Base-by-base conservation (phyloP, 306 rosid species). In the Vigna reflexopilosa region DNA sequence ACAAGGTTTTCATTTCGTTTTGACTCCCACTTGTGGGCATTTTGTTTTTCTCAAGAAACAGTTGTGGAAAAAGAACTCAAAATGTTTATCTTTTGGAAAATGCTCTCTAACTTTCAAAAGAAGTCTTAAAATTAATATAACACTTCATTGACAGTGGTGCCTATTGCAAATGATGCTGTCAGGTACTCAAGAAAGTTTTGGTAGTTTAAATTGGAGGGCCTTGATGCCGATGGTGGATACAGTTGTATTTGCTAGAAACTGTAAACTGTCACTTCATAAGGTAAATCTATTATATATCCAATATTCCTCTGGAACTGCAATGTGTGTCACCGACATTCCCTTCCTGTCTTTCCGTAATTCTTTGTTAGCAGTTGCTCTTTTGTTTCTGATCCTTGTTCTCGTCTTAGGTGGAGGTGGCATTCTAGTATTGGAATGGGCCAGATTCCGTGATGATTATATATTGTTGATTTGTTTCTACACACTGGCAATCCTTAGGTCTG, bases 381-480 rank as follows among this genome's bases (percentile, higher is more conserved):
- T 85, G 80, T 79, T 85, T 74, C 82, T 82, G 76, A 83, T 86
- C 61, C 73, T 17, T 81, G 52, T 87, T 69, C 83, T 83, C 57
- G 13, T 78, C 62, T 26, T 68, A 83, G 89, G 86, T 78, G 55
- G 76, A 83, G 89, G 85, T 78, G 55, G 76, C 73, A 77, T 80
- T 82, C 44, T 65, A 75, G 77, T 76, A 67, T 73, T 61, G 71
- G 68, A 70, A 82, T 59, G 81, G 84, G 40, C 83, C 77, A 65
- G 77, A 83, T 59, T 61, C 51, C 62, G 55, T 87, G 77, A 76
- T 81, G 90, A 77, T 65, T 71, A 32, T 82, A 49, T 61, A 7
- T 81, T 63, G 77, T 77, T 85, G 78, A 80, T 88, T 78, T 78
- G 84, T 83, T 78, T 75, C 77, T 36, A 8, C 86, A 79, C 78